A percentile compares a stretch with the other conserved stretches of the same genome.
Conservation (phyloP, 1,284 basidiomycete genomes). For the Boletellus deceptivus region DNA sequence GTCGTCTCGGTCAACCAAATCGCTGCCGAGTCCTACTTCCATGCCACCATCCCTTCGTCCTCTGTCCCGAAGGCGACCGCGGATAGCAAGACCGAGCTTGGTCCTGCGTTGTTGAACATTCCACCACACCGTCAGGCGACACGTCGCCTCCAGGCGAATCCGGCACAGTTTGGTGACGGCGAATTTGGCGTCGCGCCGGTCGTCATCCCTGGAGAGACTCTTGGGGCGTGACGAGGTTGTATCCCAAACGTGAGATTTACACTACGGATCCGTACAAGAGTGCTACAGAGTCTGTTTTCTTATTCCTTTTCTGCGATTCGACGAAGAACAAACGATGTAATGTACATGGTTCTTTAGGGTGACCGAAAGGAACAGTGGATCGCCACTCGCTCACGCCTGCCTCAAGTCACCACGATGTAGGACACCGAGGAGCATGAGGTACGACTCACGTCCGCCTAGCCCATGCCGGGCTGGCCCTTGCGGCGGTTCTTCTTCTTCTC, state of each 20-base stretch:
- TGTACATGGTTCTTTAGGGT: neutral
- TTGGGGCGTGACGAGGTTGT: conserved; percentile 16
- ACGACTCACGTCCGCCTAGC: conserved; percentile 17
- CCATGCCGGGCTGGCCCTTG: neutral
- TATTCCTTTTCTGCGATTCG: neutral
- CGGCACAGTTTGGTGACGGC: conserved; percentile 23
- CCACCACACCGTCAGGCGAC: no score
- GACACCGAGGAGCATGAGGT: neutral
- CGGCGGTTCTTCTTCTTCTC: neutral
- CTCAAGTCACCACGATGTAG: neutral
- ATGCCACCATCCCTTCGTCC: conserved; percentile 22
- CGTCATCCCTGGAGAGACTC: conserved; percentile 24
- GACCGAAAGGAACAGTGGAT: neutral
- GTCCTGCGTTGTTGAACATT: conserved; percentile 6
- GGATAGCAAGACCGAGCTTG: conserved; percentile 23
- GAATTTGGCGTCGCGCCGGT: conserved; percentile 28
- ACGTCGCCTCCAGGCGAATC: conserved; percentile 15
- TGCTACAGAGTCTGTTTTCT: neutral
- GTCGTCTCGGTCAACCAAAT: conserved; percentile 29
- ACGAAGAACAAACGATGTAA: no score
- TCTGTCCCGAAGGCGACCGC: conserved; percentile 20
- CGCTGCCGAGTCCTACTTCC: conserved; percentile 20
- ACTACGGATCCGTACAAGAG: neutral
- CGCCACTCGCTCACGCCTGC: conserved; percentile 17
- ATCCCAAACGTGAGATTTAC: conserved; percentile 4